These are phyloP conservation scores for Ophiostoma populinum DNA, from an alignment of 2,329 filamentous ascomycete species.

Conservation along the genomic window DNA sequence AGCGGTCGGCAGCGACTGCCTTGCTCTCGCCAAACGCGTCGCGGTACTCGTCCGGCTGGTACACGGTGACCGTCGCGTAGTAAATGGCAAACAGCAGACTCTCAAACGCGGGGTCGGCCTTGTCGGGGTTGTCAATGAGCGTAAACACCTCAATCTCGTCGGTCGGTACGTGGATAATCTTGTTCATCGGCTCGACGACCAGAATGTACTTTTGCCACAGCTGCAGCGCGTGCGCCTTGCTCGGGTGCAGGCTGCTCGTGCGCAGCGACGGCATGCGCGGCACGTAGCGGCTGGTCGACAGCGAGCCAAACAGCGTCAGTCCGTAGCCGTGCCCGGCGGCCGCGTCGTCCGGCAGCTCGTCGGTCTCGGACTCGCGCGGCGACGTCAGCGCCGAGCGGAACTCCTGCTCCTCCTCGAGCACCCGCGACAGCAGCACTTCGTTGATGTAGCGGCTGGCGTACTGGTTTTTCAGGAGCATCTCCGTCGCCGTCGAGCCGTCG, in stretches of 20 bases:
- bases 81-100: slow-evolving; percentile 12
- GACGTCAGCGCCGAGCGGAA: slow-evolving; percentile 9
- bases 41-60: slow-evolving; percentile 9
- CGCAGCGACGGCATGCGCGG: not conserved
- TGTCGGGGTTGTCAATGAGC: slow-evolving; percentile 9
- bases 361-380: slow-evolving; percentile 5
- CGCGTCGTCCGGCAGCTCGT: not conserved
- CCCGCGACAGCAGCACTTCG: slow-evolving; percentile 12
- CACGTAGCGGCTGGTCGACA: slow-evolving; percentile 1
- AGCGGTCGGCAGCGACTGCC: slow-evolving; percentile 6
- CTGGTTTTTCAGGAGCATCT: slow-evolving; percentile 10
- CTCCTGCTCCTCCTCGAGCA: slow-evolving; percentile 13
- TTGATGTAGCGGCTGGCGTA: slow-evolving; percentile 13
- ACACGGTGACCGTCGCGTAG: slow-evolving; percentile 9
- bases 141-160: slow-evolving; percentile 10
- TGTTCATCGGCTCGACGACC: slow-evolving; percentile 11
- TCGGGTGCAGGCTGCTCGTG: slow-evolving; percentile 7
- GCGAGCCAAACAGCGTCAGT: slow-evolving; percentile 8
- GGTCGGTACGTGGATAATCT: slow-evolving; percentile 13
- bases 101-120: slow-evolving; percentile 3
- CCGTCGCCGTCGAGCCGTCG: slow-evolving; percentile 2
- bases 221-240: slow-evolving; percentile 7
- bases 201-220: slow-evolving; percentile 12
- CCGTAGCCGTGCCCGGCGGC: too few relatives aligned
- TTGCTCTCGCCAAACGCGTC: slow-evolving; percentile 11